phyloP scores from a whole-genome alignment of 768 basidiomycete genomes.

The Rhizopogon vinicolor region DNA sequence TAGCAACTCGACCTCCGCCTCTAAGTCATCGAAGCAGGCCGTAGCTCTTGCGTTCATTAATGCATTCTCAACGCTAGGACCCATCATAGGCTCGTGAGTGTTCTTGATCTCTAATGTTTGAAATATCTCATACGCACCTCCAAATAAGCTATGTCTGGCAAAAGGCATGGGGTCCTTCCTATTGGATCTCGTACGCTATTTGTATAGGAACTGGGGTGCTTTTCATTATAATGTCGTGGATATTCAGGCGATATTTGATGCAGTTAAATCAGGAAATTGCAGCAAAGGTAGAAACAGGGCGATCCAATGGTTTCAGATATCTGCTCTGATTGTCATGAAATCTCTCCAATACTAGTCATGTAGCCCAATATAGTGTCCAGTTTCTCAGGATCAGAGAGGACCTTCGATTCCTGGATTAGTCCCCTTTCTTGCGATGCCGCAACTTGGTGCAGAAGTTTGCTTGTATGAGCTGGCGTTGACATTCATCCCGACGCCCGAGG shows the following conservation, averaged over 20 bases:
- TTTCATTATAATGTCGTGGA: slow-evolving; percentile 45
- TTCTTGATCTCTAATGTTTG: neutral
- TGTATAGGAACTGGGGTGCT: slow-evolving; percentile 56
- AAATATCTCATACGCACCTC: slow-evolving; percentile 4
- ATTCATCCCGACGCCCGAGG: slow-evolving; percentile 24
- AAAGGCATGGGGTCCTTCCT: slow-evolving; percentile 62
- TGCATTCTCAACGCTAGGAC: slow-evolving; percentile 69
- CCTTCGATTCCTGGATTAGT: too few species aligned
- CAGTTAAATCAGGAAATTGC: slow-evolving; percentile 37
- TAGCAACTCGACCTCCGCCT: slow-evolving; percentile 60
- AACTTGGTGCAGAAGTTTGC: slow-evolving; percentile 8
- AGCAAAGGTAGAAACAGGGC: slow-evolving; percentile 24
- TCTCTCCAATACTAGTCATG: slow-evolving; percentile 8
- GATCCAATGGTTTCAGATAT: slow-evolving; percentile 40
- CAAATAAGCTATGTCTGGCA: slow-evolving; percentile 60
- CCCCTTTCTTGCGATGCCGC: slow-evolving; percentile 6
- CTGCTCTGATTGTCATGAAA: slow-evolving; percentile 30
- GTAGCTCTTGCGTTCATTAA: slow-evolving; percentile 84
- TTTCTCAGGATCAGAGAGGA: slow-evolving; percentile 28
- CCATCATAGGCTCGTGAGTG: slow-evolving; percentile 76
- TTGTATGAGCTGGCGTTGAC: slow-evolving; percentile 39
- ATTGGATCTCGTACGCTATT: slow-evolving; percentile 66
- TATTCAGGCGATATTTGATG: slow-evolving; percentile 43
- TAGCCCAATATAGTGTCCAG: slow-evolving; percentile 27
- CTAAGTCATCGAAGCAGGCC: slow-evolving; percentile 67